Base-by-base conservation (phyloP, 2,329 filamentous ascomycete species). In the Phyllachora maydis region DNA sequence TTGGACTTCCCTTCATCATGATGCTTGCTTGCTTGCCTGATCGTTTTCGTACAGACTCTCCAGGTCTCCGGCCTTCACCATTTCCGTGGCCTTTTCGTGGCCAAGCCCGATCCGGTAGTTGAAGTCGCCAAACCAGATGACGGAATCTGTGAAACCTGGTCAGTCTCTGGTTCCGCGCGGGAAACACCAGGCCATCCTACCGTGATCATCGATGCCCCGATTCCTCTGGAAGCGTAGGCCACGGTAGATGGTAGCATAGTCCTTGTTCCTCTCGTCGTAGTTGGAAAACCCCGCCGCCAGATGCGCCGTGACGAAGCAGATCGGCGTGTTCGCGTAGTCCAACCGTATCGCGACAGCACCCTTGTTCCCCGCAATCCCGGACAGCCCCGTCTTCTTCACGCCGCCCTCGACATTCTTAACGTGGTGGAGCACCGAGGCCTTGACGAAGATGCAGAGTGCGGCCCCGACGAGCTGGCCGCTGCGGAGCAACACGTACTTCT, bases 321-420 rank as follows among this genome's bases (percentile, higher is more conserved):
- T 65, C 3, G 76, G 77, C 3, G 85, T 95, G 40, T 77, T 90
- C 14, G 79, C 83, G 39, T 81, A 93, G 32, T 95, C 85, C 47
- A 98, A 77, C 4, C 88, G 74, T 36, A 98, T 93, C 3, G 83
- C 88, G 23, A 93, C 90, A 1, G 88, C 88, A 11, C 88, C 88
- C 51, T 98, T 98, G 52, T 98, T 98, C 12, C 88, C 88, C 14
- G 83, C 85, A 60, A 98, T 92, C 5, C 88, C 88, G 13, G 83
- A 93, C 59, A 98, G 70, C 4, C 88, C 88, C 45, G 61, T 64
- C 59, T 93, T 98, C 52, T 93, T 98, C 29, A 93, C 70, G 35
- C 73, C 81, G 5, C 88, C 88, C 45, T 98, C 88, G 10, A 98
- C 88, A 41, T 95, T 93, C 45, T 92, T 95, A 47, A 98, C 88